phyloP scores from a whole-genome alignment of 768 basidiomycete genomes.

The Trichaptum fuscoviolaceum region DNA sequence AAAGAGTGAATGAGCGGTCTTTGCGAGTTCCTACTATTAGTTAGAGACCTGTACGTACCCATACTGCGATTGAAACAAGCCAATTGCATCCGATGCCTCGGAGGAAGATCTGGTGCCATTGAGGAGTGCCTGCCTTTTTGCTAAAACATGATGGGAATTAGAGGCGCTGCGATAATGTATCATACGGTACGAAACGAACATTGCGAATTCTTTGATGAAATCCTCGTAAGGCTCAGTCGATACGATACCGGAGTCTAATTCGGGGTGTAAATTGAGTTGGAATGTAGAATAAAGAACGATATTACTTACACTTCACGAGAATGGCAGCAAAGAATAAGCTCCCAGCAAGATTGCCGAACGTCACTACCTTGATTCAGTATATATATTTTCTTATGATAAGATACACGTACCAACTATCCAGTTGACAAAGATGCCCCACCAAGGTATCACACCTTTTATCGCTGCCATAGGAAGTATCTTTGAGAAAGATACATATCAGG shows the following conservation, averaged over 20 bases:
- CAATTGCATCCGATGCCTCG: constrained; percentile 75
- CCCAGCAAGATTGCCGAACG: constrained; percentile 64
- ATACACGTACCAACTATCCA: constrained; percentile 54
- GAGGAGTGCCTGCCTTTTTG: constrained; percentile 56
- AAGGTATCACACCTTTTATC: constrained; percentile 54
- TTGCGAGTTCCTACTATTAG: background rate
- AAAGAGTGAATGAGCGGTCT: background rate
- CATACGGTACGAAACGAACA: constrained; percentile 42
- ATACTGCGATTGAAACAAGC: constrained; percentile 68
- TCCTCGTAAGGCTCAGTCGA: constrained; percentile 51
- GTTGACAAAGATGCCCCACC: constrained; percentile 65
- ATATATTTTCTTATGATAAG: background rate
- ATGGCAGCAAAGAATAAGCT: constrained; percentile 67
- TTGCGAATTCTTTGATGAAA: constrained; percentile 48
- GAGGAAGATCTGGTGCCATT: constrained; percentile 70
- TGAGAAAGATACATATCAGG: background rate
- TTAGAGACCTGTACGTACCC: constrained; percentile 42
- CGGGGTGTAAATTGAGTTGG: constrained; percentile 6
- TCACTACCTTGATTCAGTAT: constrained; percentile 34
- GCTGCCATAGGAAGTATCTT: constrained; percentile 69
- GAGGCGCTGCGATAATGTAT: background rate
- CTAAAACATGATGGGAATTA: constrained; percentile 27
- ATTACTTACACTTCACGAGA: constrained; percentile 53
- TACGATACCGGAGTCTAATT: constrained; percentile 53
- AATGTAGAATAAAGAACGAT: background rate